These are phyloP conservation scores for Candida insectorum DNA, from an alignment of 805 yeast genomes.

Conservation along the genomic window DNA sequence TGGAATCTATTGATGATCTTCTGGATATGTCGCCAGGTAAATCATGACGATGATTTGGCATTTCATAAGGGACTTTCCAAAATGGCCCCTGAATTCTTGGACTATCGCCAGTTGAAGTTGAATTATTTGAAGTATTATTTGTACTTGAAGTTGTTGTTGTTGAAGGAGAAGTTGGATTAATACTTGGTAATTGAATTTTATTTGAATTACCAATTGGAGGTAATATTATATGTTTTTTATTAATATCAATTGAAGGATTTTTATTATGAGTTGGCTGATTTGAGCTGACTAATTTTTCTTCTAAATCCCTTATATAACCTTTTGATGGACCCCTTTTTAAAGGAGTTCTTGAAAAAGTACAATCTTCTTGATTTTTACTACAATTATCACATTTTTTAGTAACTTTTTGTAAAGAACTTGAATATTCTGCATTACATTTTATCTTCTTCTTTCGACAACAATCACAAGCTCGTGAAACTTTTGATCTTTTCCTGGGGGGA, in stretches of 20 bases:
- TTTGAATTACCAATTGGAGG: conserved; percentile 20
- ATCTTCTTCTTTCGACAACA: conserved; percentile 73
- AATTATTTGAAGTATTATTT: conserved; percentile 4
- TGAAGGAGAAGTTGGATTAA: conserved; percentile 4
- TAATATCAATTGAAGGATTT: conserved; percentile 2
- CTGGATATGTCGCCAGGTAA: conserved; percentile 15
- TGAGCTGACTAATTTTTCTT: conserved; percentile 29
- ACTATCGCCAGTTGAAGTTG: conserved; percentile 12
- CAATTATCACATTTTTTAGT: conserved; percentile 61
- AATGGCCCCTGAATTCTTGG: conserved; percentile 42
- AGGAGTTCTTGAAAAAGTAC: conserved; percentile 70
- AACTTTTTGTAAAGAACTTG: conserved; percentile 42
- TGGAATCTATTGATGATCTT: conserved; percentile 48
- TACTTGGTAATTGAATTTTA: conserved; percentile 1
- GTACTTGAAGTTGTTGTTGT: background rate
- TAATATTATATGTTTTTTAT: conserved; percentile 18
- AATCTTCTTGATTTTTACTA: conserved; percentile 52
- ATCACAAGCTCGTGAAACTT: conserved; percentile 80
- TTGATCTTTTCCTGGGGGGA: conserved; percentile 55
- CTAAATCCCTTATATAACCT: conserved; percentile 53
- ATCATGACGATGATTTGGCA: conserved; percentile 28
- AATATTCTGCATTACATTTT: conserved; percentile 62
- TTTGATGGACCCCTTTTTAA: conserved; percentile 78
- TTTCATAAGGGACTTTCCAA: conserved; percentile 63
- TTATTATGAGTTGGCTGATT: background rate